Conservation (phyloP, 2,329 filamentous ascomycete species). For the Calonectria hongkongensis region DNA sequence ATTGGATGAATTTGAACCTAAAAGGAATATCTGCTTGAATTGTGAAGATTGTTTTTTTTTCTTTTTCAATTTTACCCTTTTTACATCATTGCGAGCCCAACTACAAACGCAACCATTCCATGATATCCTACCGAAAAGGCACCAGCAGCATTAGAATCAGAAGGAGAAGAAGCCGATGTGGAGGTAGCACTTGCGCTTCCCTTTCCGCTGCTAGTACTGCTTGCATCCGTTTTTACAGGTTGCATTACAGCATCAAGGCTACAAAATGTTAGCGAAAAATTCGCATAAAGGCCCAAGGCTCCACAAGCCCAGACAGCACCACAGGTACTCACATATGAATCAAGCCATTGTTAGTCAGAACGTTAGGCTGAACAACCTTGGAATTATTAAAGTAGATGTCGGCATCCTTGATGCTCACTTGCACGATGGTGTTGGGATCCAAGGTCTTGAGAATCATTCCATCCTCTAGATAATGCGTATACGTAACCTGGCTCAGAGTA, state of each 20-base stretch:
- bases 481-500: neutral
- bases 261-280: neutral
- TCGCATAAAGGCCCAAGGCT: neutral
- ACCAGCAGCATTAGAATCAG: neutral
- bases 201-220: neutral
- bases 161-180: neutral
- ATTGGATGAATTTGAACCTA: neutral
- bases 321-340: conserved; percentile 7
- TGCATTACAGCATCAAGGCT: conserved; percentile 14
- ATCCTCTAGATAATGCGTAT: conserved; percentile 14
- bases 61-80: too few relatives aligned
- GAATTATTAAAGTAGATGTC: conserved; percentile 15
- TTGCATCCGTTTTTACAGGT: neutral
- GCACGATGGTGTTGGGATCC: conserved; percentile 5
- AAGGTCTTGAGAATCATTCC: conserved; percentile 7
- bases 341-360: conserved; percentile 4
- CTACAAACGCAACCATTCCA: neutral
- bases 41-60: too few relatives aligned
- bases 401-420: conserved; percentile 7
- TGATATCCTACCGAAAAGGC: neutral
- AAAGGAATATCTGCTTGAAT: neutral
- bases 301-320: neutral
- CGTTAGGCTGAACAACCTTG: conserved; percentile 14
- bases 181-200: conserved; percentile 1
- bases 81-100: neutral